Base-by-base conservation (phyloP, 2,329 filamentous ascomycete species). In the Ampelomyces quisqualis region DNA sequence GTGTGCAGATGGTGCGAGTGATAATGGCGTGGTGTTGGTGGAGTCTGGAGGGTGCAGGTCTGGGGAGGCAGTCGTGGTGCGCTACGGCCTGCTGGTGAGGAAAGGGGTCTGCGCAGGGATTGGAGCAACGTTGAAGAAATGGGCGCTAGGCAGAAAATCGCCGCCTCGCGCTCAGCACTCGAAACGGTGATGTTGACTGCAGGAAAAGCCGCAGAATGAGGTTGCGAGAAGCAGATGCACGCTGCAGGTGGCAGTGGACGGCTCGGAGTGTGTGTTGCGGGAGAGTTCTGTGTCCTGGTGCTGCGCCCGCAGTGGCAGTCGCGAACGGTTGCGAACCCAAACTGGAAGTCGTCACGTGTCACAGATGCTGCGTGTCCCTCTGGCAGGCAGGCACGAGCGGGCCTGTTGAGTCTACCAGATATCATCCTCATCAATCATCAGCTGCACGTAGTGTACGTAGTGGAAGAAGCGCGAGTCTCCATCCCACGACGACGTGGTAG, bases 41-140 rank as follows among this genome's bases (percentile, higher is more conserved):
- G 57, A n/a, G n/a, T n/a, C n/a, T n/a, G n/a, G n/a, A 60, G 56
- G 53, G 51, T 58, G 59, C 59, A 51, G 58, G 48, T 58, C 58
- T 58, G 56, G 46, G 51, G 54, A 60, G 58, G 62, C 62, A 66
- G 56, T 58, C 56, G 62, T 59, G 59, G 61, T 63, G 58, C 47
- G 55, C 53, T 58, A 53, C 42, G 53, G 50, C 45, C 59, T 45
- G 53, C 44, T 53, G 54, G n/a, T n/a, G 55, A 58, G 61, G 60
- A 66, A 67, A 67, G 61, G 64, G 64, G 61, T 63, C 64, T 53
- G 57, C 49, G 50, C 62, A 65, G 59, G 65, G 64, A 64, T 67
- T 56, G 53, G 49, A 59, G 54, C 62, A 58, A 57, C 57, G 57
- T 62, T 57, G 47, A 58, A 52, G 53, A 52, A 54, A 51, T 55